phyloP scores from a whole-genome alignment of 768 basidiomycete genomes.

The Rhizopogon rudus region DNA sequence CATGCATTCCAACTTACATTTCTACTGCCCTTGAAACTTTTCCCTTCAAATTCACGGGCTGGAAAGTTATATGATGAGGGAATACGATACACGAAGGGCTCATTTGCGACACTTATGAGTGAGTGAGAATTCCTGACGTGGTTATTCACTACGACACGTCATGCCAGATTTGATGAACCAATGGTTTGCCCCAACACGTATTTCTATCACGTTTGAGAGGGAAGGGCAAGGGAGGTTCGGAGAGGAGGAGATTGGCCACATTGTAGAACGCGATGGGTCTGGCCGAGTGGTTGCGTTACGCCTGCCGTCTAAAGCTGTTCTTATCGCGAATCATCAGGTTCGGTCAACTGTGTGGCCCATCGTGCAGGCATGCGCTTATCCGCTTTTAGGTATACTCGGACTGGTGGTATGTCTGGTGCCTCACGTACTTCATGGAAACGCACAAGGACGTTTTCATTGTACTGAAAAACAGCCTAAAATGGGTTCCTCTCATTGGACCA shows the following conservation, averaged over 20 bases:
- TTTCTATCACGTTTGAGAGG: conserved; percentile 71
- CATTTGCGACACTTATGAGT: conserved; percentile 75
- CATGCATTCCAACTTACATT: conserved; percentile 70
- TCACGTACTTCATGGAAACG: conserved; percentile 66
- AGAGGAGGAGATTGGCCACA: conserved; percentile 48
- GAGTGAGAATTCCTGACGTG: conserved; percentile 21
- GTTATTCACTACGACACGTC: not conserved
- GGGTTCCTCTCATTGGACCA: conserved; percentile 86
- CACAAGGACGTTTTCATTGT: conserved; percentile 83
- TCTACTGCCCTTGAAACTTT: conserved; percentile 58
- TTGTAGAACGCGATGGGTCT: conserved; percentile 50
- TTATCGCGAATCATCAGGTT: conserved; percentile 94
- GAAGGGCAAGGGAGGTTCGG: conserved; percentile 62
- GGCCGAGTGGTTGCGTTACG: conserved; percentile 60
- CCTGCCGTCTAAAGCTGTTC: conserved; percentile 73
- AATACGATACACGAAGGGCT: conserved; percentile 77
- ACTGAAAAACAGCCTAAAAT: conserved; percentile 85
- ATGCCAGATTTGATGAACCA: conserved; percentile 69
- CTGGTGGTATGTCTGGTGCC: conserved; percentile 88
- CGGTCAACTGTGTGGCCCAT: not conserved
- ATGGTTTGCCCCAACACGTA: conserved; percentile 73
- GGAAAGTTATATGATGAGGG: conserved; percentile 59
- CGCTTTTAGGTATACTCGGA: conserved; percentile 60
- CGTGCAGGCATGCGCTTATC: not conserved
- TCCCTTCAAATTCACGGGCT: conserved; percentile 52